A percentile compares a stretch with the other conserved stretches of the same genome.
These are phyloP conservation scores for Ogataea hybrid DNA, from an alignment of 1,139 yeast genomes.

Conservation along the genomic window DNA sequence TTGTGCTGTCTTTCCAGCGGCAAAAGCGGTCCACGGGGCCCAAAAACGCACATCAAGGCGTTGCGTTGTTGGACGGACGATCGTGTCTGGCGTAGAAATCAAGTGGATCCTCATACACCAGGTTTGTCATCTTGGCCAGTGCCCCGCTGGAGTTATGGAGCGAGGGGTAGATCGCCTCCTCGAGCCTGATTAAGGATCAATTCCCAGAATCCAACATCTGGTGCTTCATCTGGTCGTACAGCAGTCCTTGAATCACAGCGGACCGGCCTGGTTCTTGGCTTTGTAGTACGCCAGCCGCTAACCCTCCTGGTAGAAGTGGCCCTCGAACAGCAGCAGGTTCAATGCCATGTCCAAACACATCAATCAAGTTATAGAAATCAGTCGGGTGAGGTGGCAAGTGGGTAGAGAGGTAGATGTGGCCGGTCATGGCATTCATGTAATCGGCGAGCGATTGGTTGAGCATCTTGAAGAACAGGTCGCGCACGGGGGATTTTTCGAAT, in stretches of 20 bases:
- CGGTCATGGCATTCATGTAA: constrained; percentile 99
- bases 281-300: constrained; percentile 88
- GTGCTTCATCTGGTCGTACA: constrained; percentile 93
- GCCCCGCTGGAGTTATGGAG: constrained; percentile 94
- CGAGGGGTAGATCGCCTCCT: constrained; percentile 81
- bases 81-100: constrained; percentile 73
- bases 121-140: constrained; percentile 72
- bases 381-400: constrained; percentile 90
- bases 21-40: no score
- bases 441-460: constrained; percentile 83
- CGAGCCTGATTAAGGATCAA: constrained; percentile 78
- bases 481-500: constrained; percentile 81
- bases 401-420: constrained; percentile 92
- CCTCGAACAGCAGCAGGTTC: constrained; percentile 71
- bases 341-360: constrained; percentile 86
- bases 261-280: constrained; percentile 53
- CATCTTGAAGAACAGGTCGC: constrained; percentile 98
- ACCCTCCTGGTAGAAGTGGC: constrained; percentile 94
- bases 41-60: no score
- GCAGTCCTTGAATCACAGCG: constrained; percentile 82
- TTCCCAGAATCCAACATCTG: constrained; percentile 90
- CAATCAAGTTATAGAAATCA: constrained; percentile 82
- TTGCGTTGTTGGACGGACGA: constrained; percentile 87
- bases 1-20: constrained; percentile 57
- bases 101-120: constrained; percentile 70